Conservation (phyloP, 2,329 filamentous ascomycete genomes). For the Stemphylium beticola region DNA sequence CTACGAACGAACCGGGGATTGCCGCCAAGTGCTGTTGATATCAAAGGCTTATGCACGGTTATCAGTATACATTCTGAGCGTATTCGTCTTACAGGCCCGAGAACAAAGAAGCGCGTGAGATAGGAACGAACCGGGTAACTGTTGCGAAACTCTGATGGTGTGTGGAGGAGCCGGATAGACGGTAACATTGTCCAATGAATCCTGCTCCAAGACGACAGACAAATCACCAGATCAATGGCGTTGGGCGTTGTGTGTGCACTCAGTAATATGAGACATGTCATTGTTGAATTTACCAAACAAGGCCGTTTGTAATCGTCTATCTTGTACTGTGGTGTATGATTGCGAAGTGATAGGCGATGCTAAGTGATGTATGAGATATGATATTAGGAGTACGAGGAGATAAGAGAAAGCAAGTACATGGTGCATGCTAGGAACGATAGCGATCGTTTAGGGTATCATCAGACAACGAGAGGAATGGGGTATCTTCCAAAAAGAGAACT, state of each 20-base stretch:
- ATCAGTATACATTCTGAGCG: conserved; percentile 20
- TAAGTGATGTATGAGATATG: neutral
- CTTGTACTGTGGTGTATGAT: conserved; percentile 2
- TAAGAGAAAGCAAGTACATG: conserved; percentile 1
- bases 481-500: conserved; percentile 34
- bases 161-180: conserved; percentile 13
- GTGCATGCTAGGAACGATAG: conserved; percentile 24
- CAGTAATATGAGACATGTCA: conserved; percentile 11
- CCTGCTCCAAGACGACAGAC: conserved; percentile 7
- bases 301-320: neutral
- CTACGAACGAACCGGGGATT: conserved; percentile 13
- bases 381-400: neutral
- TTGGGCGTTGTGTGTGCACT: conserved; percentile 11
- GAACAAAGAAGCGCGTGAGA: conserved; percentile 9
- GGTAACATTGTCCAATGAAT: conserved; percentile 18
- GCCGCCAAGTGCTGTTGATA: conserved; percentile 20
- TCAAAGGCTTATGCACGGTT: conserved; percentile 27
- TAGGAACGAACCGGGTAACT: conserved; percentile 10
- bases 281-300: conserved; percentile 12
- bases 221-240: conserved; percentile 18
- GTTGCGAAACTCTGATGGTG: neutral
- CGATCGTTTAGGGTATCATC: conserved; percentile 39
- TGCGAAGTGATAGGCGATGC: neutral
- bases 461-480: conserved; percentile 31
- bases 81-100: neutral